Percentiles rank a stretch among this genome's conserved stretches.
Conservation (phyloP, 1,284 basidiomycete species). For the Fomitopsis schrenkii region DNA sequence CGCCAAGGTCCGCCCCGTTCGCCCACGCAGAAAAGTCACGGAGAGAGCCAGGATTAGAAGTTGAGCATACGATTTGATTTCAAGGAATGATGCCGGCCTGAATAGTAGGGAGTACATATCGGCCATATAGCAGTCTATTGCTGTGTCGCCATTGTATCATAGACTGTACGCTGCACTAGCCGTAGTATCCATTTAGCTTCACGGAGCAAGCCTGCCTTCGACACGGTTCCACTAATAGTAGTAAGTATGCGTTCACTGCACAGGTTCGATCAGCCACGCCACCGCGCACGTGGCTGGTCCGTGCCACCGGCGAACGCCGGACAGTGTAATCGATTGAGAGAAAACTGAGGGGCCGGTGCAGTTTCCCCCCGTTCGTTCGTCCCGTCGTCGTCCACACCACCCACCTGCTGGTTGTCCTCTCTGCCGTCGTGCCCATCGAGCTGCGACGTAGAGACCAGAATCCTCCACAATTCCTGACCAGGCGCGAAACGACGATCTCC, state of each 20-base stretch:
- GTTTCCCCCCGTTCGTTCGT: neutral
- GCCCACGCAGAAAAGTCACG: neutral
- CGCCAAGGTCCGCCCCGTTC: neutral
- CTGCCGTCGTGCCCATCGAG: constrained; percentile 32
- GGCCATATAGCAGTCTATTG: neutral
- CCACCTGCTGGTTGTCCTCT: constrained; percentile 11
- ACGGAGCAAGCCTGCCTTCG: neutral
- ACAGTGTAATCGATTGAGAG: constrained; percentile 19
- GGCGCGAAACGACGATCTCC: constrained; percentile 73
- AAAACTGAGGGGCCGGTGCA: constrained; percentile 10
- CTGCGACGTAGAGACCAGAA: constrained; percentile 36
- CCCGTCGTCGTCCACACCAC: constrained; percentile 5
- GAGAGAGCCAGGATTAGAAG: neutral
- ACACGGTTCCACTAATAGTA: neutral
- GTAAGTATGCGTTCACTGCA: neutral
- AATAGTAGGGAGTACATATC: too few species aligned
- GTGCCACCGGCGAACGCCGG: constrained; percentile 9
- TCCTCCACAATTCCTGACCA: constrained; percentile 66
- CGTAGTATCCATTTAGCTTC: neutral
- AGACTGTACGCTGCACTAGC: too few species aligned
- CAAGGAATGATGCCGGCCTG: neutral
- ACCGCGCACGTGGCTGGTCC: neutral
- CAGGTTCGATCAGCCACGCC: constrained; percentile 1
- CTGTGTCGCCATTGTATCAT: neutral
- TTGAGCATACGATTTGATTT: neutral